Evolutionary conservation across 768 basidiomycete species (phyloP).

Genomic region (Naematelia aurantialba): DNA sequence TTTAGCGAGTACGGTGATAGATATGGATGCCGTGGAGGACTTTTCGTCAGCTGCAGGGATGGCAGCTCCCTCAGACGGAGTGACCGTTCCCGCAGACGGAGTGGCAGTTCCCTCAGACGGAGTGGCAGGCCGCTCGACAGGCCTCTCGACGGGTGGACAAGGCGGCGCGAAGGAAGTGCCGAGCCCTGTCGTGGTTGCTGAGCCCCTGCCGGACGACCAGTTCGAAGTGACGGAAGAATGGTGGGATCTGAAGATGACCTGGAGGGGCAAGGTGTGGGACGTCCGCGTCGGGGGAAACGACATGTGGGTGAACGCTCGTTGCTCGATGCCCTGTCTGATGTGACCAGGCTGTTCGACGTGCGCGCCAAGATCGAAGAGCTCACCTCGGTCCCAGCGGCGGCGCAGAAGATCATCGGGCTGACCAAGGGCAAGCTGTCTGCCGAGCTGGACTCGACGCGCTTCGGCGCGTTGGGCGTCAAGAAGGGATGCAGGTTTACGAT

Average conservation of each 20-base stretch:
- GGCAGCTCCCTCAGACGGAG: not conserved
- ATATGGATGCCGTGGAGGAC: no score
- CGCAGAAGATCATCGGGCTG: slow-evolving; percentile 82
- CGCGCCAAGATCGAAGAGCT: slow-evolving; percentile 64
- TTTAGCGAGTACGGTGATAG: no score
- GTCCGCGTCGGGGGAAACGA: slow-evolving; percentile 72
- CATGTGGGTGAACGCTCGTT: slow-evolving; percentile 55
- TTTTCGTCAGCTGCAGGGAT: not conserved
- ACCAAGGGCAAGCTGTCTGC: slow-evolving; percentile 76
- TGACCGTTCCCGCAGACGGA: not conserved
- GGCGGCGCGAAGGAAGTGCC: not conserved
- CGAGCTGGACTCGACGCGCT: slow-evolving; percentile 66
- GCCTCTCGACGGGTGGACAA: not conserved
- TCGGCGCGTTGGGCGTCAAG: slow-evolving; percentile 21
- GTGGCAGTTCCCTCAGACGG: not conserved
- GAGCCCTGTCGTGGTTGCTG: slow-evolving; percentile 7
- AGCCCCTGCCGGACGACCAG: slow-evolving; percentile 9
- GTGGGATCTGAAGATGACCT: slow-evolving; percentile 60
- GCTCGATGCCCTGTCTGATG: not conserved
- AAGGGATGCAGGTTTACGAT: slow-evolving; percentile 72
- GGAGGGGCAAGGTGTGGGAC: slow-evolving; percentile 66
- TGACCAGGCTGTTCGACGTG: slow-evolving; percentile 70
- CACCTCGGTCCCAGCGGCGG: slow-evolving; percentile 74
- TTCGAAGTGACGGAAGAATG: slow-evolving; percentile 29
- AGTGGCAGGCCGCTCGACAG: not conserved